phyloP scores from a whole-genome alignment of 2,329 filamentous ascomycete species.

The Zasmidium citrigriseum region DNA sequence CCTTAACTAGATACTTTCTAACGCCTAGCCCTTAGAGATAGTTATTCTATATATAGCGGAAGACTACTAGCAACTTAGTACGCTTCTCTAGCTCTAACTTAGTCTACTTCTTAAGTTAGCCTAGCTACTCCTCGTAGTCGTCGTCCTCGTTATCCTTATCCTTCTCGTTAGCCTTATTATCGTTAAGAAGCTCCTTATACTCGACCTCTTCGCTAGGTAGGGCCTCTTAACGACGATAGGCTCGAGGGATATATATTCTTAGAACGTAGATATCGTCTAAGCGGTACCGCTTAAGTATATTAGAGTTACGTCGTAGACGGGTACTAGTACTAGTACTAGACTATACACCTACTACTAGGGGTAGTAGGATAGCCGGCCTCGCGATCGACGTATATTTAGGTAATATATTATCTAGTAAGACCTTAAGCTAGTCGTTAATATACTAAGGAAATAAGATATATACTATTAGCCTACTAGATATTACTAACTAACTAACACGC shows the following conservation, averaged over 20 bases:
- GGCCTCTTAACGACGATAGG: neutral
- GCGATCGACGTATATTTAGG: neutral
- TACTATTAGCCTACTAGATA: neutral
- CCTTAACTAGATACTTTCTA: too few species aligned
- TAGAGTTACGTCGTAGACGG: neutral
- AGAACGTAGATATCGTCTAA: too few species aligned
- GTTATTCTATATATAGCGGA: neutral
- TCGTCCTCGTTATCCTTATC: neutral
- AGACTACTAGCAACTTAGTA: neutral
- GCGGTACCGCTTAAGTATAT: neutral
- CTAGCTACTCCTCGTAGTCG: too few species aligned
- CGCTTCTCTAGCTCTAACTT: neutral
- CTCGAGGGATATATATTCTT: neutral
- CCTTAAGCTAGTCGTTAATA: neutral
- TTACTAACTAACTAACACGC: neutral
- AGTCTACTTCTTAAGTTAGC: neutral
- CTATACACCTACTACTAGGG: neutral
- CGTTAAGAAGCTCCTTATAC: neutral
- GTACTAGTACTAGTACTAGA: neutral
- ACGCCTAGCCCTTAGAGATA: too few species aligned
- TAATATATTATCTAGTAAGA: neutral
- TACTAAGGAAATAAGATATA: neutral
- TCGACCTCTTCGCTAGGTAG: neutral
- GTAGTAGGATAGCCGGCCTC: neutral
- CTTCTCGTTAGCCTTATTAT: neutral